Base-by-base conservation (phyloP, 768 basidiomycete species). In the Mycena indigotica region DNA sequence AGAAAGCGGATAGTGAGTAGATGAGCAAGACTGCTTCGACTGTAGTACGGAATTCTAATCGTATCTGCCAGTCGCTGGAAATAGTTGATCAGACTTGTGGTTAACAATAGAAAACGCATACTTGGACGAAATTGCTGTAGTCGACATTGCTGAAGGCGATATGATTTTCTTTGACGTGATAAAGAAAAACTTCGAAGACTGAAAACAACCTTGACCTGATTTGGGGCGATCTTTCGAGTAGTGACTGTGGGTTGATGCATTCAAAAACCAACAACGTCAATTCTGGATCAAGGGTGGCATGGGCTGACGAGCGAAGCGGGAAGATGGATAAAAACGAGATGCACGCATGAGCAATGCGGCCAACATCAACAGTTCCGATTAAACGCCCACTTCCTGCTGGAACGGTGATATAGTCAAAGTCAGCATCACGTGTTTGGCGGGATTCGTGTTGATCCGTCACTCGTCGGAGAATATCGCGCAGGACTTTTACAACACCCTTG, bases 281-380 rank as follows among this genome's bases (percentile, higher is more conserved):
- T 16, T 85, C 77, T 65, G 79, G 81, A 65, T 92, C 87, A 24
- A 83, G 83, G 21, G 85, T 83, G 1, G 80, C 76, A 61, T 87
- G 83, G 5, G 77, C 67, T 13, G 84, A 84, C 57, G 85, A 86
- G 29, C 92, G 70, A 45, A 82, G 74, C 19, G 88, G 87, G n/a
- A 83, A 81, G 21, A 81, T 73, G 2, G 87, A 77, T 26, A 91
- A 75, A 63, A 90, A 83, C 17, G 79, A 66, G 35, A 89, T 67
- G 66, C 85, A 91, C 23, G 81, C 70, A 48, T 82, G 77, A 30
- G 80, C 68, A 23, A 84, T 73, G 50, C 69, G 72, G 10, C 70
- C 72, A 19, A 69, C 66, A 21, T 71, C 66, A 28, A 60, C 64
- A 28, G 67, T 46, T 24, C 75, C 70, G 3, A 68, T 60, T 1